A percentile compares a stretch with the other conserved stretches of the same genome.
Evolutionary conservation across 2,329 filamentous ascomycete species (phyloP).

Genomic region (Sporothrix pseudoabietina): DNA sequence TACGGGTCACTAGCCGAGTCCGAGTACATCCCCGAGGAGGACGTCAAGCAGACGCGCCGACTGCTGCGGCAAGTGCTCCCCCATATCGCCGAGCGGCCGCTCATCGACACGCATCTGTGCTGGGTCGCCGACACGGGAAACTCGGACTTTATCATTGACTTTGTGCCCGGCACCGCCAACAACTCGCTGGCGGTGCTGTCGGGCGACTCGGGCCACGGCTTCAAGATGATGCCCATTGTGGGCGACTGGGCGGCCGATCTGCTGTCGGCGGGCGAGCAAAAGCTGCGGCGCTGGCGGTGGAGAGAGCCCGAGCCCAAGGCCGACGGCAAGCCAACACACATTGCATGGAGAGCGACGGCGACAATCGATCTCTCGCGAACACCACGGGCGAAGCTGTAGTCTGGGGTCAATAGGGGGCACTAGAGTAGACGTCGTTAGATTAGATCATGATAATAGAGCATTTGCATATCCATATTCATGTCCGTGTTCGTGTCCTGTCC

Average conservation of each 20-base stretch:
- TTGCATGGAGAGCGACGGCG: slow-evolving; percentile 3
- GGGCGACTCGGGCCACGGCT: slow-evolving; percentile 63
- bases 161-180: slow-evolving; percentile 53
- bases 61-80: slow-evolving; percentile 57
- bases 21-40: slow-evolving; percentile 55
- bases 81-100: slow-evolving; percentile 54
- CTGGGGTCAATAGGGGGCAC: neutral
- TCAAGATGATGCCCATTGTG: slow-evolving; percentile 59
- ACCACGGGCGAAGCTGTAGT: slow-evolving; percentile 1
- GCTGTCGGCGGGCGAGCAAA: neutral
- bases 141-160: slow-evolving; percentile 63
- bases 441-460: neutral
- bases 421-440: neutral
- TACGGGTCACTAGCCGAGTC: slow-evolving; percentile 44
- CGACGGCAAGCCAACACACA: neutral
- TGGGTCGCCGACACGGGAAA: slow-evolving; percentile 65
- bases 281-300: slow-evolving; percentile 16
- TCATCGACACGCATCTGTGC: slow-evolving; percentile 61
- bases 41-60: slow-evolving; percentile 55
- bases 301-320: neutral
- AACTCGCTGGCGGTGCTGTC: slow-evolving; percentile 50
- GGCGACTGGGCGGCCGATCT: slow-evolving; percentile 48
- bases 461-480: neutral
- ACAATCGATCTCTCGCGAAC: slow-evolving; percentile 7
- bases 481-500: neutral